phyloP scores from a whole-genome alignment of 2,329 filamentous ascomycete genomes.

The Neoascochyta sp. region DNA sequence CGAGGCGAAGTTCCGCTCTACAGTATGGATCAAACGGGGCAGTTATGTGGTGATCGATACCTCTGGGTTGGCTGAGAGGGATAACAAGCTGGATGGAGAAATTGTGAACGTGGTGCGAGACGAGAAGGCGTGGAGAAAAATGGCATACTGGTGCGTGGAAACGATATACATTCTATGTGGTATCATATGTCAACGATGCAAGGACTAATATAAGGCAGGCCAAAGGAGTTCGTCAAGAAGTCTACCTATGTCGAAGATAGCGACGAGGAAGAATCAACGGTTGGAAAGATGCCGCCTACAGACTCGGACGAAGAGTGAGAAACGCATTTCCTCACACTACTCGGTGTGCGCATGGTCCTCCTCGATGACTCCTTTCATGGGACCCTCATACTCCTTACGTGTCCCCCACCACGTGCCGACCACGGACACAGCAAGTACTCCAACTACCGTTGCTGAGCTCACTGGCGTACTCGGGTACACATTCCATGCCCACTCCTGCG shows the following conservation, averaged over 20 bases:
- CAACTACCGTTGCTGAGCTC: slow-evolving; percentile 67
- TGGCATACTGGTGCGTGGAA: slow-evolving; percentile 65
- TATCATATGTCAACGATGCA: slow-evolving; percentile 9
- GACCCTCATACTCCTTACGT: slow-evolving; percentile 42
- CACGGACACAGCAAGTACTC: slow-evolving; percentile 64
- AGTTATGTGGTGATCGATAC: slow-evolving; percentile 83
- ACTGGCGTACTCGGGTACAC: slow-evolving; percentile 74
- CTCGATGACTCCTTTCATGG: slow-evolving; percentile 24
- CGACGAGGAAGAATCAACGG: slow-evolving; percentile 72
- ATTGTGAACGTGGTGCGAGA: slow-evolving; percentile 91
- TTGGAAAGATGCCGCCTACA: slow-evolving; percentile 80
- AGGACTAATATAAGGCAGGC: slow-evolving; percentile 53
- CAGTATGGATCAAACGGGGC: slow-evolving; percentile 87
- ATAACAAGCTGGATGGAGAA: slow-evolving; percentile 78
- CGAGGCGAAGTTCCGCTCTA: slow-evolving; percentile 79
- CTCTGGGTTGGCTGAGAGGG: slow-evolving; percentile 58
- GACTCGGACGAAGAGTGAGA: slow-evolving; percentile 64
- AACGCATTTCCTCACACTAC: slow-evolving; percentile 12
- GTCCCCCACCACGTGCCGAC: slow-evolving; percentile 59
- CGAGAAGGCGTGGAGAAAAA: slow-evolving; percentile 88
- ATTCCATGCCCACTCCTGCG: slow-evolving; percentile 93
- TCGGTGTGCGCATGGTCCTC: slow-evolving; percentile 32
- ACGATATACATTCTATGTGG: slow-evolving; percentile 4
- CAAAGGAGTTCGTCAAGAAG: slow-evolving; percentile 70
- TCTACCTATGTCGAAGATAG: slow-evolving; percentile 58